phyloP scores from a whole-genome alignment of 768 basidiomycete genomes.

The Amanita inopinata region DNA sequence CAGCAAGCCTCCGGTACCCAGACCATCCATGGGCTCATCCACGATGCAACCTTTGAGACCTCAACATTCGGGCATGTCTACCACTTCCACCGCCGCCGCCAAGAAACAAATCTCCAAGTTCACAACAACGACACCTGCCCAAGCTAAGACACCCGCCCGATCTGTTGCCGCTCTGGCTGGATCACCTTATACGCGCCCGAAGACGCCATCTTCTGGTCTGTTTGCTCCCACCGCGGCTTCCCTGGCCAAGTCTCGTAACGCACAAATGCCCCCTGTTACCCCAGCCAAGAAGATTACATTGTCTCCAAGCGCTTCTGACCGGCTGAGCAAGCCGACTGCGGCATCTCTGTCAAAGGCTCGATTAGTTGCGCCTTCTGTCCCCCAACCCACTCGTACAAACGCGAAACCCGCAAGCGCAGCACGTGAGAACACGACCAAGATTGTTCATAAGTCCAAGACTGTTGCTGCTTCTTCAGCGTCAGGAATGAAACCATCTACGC shows the following conservation, averaged over 20 bases:
- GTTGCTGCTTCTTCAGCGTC: constrained; percentile 11
- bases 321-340: constrained; percentile 77
- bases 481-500: constrained; percentile 15
- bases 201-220: constrained; percentile 56
- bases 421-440: constrained; percentile 20
- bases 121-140: constrained; percentile 16
- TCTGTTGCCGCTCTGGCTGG: constrained; percentile 24
- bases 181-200: constrained; percentile 33
- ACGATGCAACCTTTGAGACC: constrained; percentile 19
- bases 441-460: constrained; percentile 16
- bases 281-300: constrained; percentile 47
- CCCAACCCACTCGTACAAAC: constrained; percentile 18
- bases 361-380: constrained; percentile 22
- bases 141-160: constrained; percentile 26
- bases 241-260: constrained; percentile 57
- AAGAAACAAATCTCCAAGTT: constrained; percentile 18
- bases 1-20: constrained; percentile 2
- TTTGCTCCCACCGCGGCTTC: constrained; percentile 82
- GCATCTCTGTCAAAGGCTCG: constrained; percentile 61
- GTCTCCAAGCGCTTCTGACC: constrained; percentile 45
- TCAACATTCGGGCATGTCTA: constrained; percentile 34
- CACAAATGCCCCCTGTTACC: constrained; percentile 32
- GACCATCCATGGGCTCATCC: constrained; percentile 5
- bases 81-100: constrained; percentile 19
- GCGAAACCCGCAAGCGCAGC: constrained; percentile 15